Percentiles rank a stretch among this genome's conserved stretches.
phyloP scores from a whole-genome alignment of 805 yeast species.

The Lipomyces yamadae region DNA sequence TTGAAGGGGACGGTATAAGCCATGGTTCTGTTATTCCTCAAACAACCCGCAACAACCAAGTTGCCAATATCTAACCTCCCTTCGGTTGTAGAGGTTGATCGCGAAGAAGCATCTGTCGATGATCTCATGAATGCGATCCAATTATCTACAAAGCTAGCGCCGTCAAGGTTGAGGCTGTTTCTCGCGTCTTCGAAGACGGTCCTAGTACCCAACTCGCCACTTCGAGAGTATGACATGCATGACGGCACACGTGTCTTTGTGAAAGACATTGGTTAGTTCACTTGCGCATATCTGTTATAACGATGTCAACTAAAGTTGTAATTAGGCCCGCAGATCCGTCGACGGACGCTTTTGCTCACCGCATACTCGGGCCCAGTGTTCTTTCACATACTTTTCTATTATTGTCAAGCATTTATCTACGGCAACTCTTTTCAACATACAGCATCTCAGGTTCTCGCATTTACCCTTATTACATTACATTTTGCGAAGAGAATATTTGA shows the following conservation, averaged over 20 bases:
- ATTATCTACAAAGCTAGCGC: slow-evolving; percentile 21
- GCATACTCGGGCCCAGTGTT: slow-evolving; percentile 93
- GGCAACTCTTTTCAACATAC: slow-evolving; percentile 50
- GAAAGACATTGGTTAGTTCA: slow-evolving; percentile 23
- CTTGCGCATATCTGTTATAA: background rate
- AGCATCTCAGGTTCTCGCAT: slow-evolving; percentile 60
- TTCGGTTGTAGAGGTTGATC: slow-evolving; percentile 29
- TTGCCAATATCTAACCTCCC: slow-evolving; percentile 30
- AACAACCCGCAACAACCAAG: slow-evolving; percentile 24
- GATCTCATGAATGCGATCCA: slow-evolving; percentile 29
- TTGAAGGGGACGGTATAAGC: background rate
- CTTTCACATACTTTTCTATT: slow-evolving; percentile 73
- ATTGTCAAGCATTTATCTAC: slow-evolving; percentile 47
- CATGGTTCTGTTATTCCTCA: slow-evolving; percentile 32
- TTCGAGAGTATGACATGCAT: slow-evolving; percentile 30
- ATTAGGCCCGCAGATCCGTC: slow-evolving; percentile 72
- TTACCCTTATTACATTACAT: slow-evolving; percentile 66
- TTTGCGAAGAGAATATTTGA: slow-evolving; percentile 87
- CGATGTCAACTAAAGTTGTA: background rate
- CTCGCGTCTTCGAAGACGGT: slow-evolving; percentile 27
- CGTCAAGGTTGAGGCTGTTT: slow-evolving; percentile 22
- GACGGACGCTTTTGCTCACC: slow-evolving; percentile 82
- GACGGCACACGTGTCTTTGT: slow-evolving; percentile 34
- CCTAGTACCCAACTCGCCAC: slow-evolving; percentile 26
- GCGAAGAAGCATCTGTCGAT: slow-evolving; percentile 30